phyloP scores from a whole-genome alignment of 2,329 filamentous ascomycete species.

The Penicillium corylophilum region DNA sequence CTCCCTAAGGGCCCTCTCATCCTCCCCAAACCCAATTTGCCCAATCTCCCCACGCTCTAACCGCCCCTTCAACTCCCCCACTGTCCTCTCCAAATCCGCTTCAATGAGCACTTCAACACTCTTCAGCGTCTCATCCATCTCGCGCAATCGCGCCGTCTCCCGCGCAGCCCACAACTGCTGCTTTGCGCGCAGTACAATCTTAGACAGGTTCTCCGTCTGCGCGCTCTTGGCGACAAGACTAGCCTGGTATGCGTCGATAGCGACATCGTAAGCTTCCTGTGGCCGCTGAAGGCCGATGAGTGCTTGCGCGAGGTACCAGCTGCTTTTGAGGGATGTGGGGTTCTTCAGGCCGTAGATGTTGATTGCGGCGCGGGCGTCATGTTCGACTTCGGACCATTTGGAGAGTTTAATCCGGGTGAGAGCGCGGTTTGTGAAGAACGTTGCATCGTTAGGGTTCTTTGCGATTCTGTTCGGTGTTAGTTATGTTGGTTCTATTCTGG shows the following conservation, averaged over 20 bases:
- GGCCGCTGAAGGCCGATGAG: constrained; percentile 71
- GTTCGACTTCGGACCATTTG: constrained; percentile 70
- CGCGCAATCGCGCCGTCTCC: constrained; percentile 55
- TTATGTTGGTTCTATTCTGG: no score
- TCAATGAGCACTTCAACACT: constrained; percentile 43
- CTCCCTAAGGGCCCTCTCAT: constrained; percentile 57
- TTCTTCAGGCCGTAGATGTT: constrained; percentile 55
- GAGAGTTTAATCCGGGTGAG: constrained; percentile 75
- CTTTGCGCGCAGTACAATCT: constrained; percentile 74
- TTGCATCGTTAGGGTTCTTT: constrained; percentile 71
- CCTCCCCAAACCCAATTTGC: constrained; percentile 68
- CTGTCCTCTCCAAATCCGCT: constrained; percentile 38
- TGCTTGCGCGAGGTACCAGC: constrained; percentile 80
- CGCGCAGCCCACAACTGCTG: constrained; percentile 79
- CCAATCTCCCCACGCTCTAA: constrained; percentile 47
- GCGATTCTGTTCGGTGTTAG: constrained; percentile 60
- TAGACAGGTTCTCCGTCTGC: constrained; percentile 69
- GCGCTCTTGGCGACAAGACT: constrained; percentile 64
- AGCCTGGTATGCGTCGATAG: constrained; percentile 69
- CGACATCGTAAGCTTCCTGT: constrained; percentile 69
- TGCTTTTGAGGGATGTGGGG: constrained; percentile 71
- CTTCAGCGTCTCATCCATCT: constrained; percentile 44
- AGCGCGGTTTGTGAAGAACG: constrained; percentile 86
- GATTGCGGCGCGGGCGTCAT: constrained; percentile 75
- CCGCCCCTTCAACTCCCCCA: constrained; percentile 35